Evolutionary conservation across 2,329 filamentous ascomycete genomes (phyloP).

Genomic region (Calonectria honghensis): DNA sequence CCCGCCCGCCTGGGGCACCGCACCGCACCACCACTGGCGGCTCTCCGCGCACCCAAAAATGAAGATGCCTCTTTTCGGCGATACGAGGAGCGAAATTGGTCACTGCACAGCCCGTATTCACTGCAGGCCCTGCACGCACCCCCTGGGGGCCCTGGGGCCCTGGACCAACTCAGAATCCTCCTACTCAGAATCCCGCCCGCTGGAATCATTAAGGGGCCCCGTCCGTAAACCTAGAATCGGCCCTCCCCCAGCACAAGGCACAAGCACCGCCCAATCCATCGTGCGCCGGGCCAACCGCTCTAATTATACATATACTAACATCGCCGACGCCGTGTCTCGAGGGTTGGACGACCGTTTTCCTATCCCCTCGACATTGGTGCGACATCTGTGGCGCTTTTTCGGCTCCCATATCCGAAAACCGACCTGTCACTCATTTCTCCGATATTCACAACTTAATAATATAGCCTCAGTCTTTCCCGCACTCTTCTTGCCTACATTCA

Average conservation of each 20-base stretch:
- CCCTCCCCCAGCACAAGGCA: not conserved
- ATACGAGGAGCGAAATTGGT: conserved; percentile 27
- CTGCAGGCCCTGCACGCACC: not conserved
- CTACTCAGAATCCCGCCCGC: conserved; percentile 18
- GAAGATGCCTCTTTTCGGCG: not conserved
- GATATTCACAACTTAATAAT: conserved; percentile 9
- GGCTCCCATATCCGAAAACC: conserved; percentile 19
- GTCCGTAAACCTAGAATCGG: conserved; percentile 7
- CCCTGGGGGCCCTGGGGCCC: not conserved
- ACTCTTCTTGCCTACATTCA: not conserved
- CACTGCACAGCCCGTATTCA: conserved; percentile 21
- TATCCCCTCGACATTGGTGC: conserved; percentile 14
- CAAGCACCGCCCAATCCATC: not conserved
- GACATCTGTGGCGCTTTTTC: conserved; percentile 17
- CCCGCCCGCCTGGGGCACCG: too few relatives aligned
- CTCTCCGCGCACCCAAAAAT: not conserved
- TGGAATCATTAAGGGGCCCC: conserved; percentile 12
- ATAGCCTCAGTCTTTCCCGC: conserved; percentile 9
- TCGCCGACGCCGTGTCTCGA: conserved; percentile 13
- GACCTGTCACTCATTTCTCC: conserved; percentile 12
- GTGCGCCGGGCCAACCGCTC: not conserved
- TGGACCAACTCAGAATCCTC: not conserved
- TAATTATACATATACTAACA: conserved; percentile 26
- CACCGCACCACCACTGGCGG: too few relatives aligned
- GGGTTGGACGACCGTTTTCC: not conserved